Conservation (phyloP, 2,329 filamentous ascomycete species). For the Neonectria neomacrospora region DNA sequence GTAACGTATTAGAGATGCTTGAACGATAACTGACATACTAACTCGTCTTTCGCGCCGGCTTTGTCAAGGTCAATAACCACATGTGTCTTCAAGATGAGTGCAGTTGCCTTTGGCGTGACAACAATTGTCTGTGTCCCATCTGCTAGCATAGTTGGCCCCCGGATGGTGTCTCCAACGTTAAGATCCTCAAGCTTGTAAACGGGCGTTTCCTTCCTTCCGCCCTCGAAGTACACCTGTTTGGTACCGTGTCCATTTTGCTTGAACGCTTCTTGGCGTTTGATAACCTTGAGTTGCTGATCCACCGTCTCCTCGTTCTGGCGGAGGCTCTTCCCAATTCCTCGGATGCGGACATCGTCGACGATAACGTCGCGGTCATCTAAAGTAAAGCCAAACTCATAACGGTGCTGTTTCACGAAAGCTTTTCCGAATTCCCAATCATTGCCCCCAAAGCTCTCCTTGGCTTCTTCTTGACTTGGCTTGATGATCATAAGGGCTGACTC, state of each 20-base stretch:
- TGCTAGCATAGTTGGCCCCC: conserved; percentile 86
- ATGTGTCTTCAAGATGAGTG: conserved; percentile 84
- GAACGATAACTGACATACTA: conserved; percentile 25
- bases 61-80: conserved; percentile 87
- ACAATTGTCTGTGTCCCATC: conserved; percentile 94
- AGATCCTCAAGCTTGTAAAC: conserved; percentile 86
- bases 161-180: conserved; percentile 75
- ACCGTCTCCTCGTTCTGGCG: conserved; percentile 82
- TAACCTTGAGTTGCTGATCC: conserved; percentile 80
- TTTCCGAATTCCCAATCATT: conserved; percentile 85
- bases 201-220: conserved; percentile 79
- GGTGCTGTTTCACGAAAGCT: conserved; percentile 87
- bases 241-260: conserved; percentile 72
- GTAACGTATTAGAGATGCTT: conserved; percentile 5
- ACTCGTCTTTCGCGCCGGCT: conserved; percentile 53
- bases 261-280: conserved; percentile 68
- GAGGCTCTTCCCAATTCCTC: conserved; percentile 91
- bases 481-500: conserved; percentile 92
- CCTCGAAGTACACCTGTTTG: conserved; percentile 84
- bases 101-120: conserved; percentile 80
- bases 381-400: conserved; percentile 93
- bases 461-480: conserved; percentile 74
- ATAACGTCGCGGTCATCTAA: conserved; percentile 87
- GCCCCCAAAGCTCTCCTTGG: conserved; percentile 66
- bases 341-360: conserved; percentile 87